phyloP scores from a whole-genome alignment of 768 basidiomycete genomes.

The Hygrocybe punicea region DNA sequence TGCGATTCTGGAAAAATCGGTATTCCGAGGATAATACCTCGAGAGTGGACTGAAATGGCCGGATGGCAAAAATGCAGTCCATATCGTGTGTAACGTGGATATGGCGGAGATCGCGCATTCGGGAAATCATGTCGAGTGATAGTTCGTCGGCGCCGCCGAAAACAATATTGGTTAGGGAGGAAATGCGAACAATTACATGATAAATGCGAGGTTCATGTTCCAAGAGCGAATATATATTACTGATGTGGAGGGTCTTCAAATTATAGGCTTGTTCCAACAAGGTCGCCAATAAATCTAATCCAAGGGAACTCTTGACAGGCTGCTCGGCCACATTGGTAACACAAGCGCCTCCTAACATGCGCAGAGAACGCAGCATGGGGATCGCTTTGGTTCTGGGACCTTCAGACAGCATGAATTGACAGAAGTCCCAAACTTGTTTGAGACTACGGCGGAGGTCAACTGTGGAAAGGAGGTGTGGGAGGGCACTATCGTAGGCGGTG shows the following conservation, averaged over 20 bases:
- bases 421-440: background rate
- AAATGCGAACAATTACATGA: background rate
- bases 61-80: background rate
- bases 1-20: background rate
- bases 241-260: background rate
- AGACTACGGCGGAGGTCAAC: background rate
- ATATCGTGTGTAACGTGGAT: background rate
- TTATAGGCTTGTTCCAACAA: background rate
- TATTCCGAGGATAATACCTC: background rate
- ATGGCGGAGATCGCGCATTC: background rate
- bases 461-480: background rate
- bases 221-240: background rate
- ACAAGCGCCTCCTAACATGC: background rate
- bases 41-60: slow-evolving; percentile 3
- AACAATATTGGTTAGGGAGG: background rate
- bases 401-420: background rate
- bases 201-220: background rate
- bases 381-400: background rate
- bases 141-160: background rate
- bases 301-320: background rate
- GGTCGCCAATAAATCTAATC: background rate
- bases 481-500: background rate
- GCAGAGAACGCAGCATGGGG: background rate
- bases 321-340: background rate
- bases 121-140: background rate